Evolutionary conservation across 108 stramenopile species (phyloP).

Genomic region (Cyclotella sp.): DNA sequence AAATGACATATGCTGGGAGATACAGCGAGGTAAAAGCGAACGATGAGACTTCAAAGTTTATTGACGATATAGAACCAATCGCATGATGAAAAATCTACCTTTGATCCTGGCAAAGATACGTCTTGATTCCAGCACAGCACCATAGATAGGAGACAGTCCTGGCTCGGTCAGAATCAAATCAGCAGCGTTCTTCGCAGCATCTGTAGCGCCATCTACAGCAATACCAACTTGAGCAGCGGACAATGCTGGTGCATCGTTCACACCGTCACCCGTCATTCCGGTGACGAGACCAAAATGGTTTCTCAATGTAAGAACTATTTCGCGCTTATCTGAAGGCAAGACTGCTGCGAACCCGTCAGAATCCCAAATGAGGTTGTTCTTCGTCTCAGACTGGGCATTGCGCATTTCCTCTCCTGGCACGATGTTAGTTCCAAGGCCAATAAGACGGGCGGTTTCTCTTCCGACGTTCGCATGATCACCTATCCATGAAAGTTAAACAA

Average conservation of each 20-base stretch:
- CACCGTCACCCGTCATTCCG: conserved; percentile 93
- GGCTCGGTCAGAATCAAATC: conserved; percentile 86
- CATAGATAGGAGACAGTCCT: conserved; percentile 83
- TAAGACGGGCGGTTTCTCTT: conserved; percentile 64
- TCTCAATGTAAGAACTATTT: conserved; percentile 71
- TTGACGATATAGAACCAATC: conserved; percentile 35
- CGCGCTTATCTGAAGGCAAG: conserved; percentile 78
- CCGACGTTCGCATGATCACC: conserved; percentile 73
- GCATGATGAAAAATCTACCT: conserved; percentile 15
- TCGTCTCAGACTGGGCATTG: conserved; percentile 38
- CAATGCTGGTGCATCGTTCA: conserved; percentile 92
- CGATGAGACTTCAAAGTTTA: conserved; percentile 4
- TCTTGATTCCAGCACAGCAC: conserved; percentile 76
- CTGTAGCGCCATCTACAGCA: conserved; percentile 84
- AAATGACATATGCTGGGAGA: conserved; percentile 76
- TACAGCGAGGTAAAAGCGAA: conserved; percentile 29
- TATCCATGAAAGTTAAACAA: too few relatives aligned
- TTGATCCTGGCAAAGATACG: conserved; percentile 81
- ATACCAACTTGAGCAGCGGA: conserved; percentile 81
- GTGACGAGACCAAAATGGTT: conserved; percentile 71
- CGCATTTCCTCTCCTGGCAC: conserved; percentile 56
- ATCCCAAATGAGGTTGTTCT: conserved; percentile 63
- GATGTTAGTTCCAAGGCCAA: conserved; percentile 67
- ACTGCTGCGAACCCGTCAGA: conserved; percentile 85
- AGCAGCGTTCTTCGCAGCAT: conserved; percentile 90